Evolutionary conservation across 768 basidiomycete genomes (phyloP).

Genomic region (Saitozyma sp.): DNA sequence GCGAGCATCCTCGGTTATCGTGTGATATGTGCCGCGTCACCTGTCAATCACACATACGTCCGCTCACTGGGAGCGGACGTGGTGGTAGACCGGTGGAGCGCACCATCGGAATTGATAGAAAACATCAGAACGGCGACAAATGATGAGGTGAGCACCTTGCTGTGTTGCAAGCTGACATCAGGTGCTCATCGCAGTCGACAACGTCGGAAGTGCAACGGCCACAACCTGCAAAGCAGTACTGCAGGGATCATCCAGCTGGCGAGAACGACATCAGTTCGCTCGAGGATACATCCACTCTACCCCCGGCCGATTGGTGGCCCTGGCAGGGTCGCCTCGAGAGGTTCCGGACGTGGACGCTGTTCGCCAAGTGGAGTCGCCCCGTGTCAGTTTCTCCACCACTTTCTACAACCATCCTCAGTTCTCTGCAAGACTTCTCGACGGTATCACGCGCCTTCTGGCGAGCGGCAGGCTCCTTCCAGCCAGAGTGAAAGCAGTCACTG

Average conservation of each 20-base stretch:
- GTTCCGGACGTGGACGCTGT: slow-evolving; percentile 5
- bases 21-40: slow-evolving; percentile 57
- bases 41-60: slow-evolving; percentile 53
- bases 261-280: background rate
- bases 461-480: slow-evolving; percentile 15
- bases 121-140: slow-evolving; percentile 23
- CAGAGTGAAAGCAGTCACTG: slow-evolving; percentile 11
- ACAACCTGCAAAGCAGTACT: slow-evolving; percentile 21
- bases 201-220: slow-evolving; percentile 27
- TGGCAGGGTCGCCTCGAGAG: slow-evolving; percentile 26
- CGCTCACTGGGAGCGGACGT: slow-evolving; percentile 56
- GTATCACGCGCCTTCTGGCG: slow-evolving; percentile 12
- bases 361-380: slow-evolving; percentile 16
- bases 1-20: slow-evolving; percentile 56
- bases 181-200: slow-evolving; percentile 28
- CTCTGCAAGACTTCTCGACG: slow-evolving; percentile 21
- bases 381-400: slow-evolving; percentile 37
- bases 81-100: slow-evolving; percentile 52
- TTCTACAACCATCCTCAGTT: slow-evolving; percentile 36
- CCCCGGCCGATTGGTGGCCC: slow-evolving; percentile 21
- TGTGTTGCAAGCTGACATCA: background rate
- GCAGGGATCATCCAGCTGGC: slow-evolving; percentile 18
- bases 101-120: slow-evolving; percentile 15
- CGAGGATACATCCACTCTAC: background rate
- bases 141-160: slow-evolving; percentile 24